Conservation (phyloP, 768 basidiomycete species). For the Tylopilus balloui region DNA sequence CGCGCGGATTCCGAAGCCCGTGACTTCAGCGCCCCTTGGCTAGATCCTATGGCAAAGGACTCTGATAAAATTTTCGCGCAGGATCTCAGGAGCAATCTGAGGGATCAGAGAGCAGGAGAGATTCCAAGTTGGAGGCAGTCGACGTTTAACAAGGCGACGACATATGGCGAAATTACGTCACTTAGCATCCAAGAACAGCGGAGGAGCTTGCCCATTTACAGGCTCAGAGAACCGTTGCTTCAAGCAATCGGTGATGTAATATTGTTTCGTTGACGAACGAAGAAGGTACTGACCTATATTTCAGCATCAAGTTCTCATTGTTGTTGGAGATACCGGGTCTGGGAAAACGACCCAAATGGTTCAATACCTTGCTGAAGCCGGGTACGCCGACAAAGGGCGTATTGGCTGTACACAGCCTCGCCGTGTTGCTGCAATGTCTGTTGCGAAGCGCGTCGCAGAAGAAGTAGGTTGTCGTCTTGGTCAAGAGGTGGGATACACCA, state of each 20-base stretch:
- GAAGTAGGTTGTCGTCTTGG: constrained; percentile 97
- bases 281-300: constrained; percentile 14
- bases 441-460: constrained; percentile 96
- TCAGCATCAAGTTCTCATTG: constrained; percentile 86
- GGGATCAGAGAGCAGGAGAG: constrained; percentile 79
- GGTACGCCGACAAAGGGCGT: constrained; percentile 83
- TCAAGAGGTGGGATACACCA: constrained; percentile 96
- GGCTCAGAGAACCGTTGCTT: constrained; percentile 84
- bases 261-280: constrained; percentile 1
- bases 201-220: constrained; percentile 88
- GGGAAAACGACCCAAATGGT: constrained; percentile 99
- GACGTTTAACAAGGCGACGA: constrained; percentile 92
- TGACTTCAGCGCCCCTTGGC: constrained; percentile 95
- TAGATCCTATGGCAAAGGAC: constrained; percentile 94
- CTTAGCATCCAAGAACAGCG: constrained; percentile 94
- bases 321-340: constrained; percentile 97
- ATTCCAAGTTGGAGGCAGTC: constrained; percentile 88
- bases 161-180: constrained; percentile 88
- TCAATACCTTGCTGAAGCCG: constrained; percentile 94
- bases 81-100: constrained; percentile 77
- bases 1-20: constrained; percentile 90
- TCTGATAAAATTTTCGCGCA: constrained; percentile 88
- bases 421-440: constrained; percentile 99
- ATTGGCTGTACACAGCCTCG: constrained; percentile 98
- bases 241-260: constrained; percentile 88